Evolutionary conservation across 176 grass and related monocot species (phyloP).

Genomic region (Musa beccarii): DNA sequence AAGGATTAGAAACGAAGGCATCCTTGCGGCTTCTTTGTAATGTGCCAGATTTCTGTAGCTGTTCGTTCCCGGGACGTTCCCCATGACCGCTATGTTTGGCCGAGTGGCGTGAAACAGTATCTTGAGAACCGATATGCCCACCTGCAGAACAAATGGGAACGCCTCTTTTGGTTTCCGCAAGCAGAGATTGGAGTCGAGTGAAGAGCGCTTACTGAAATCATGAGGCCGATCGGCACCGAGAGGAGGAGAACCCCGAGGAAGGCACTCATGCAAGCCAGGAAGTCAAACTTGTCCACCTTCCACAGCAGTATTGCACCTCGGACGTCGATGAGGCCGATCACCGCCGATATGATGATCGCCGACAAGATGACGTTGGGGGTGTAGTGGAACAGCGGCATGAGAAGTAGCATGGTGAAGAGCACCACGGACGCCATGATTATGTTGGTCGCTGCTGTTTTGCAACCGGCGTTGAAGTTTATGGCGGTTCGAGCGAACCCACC

Average conservation of each 20-base stretch:
- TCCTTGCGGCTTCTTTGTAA: conserved; percentile 54
- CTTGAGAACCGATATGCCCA: conserved; percentile 78
- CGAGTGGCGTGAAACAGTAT: conserved; percentile 81
- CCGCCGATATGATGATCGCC: conserved; percentile 89
- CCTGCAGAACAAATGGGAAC: conserved; percentile 16
- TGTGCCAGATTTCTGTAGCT: conserved; percentile 79
- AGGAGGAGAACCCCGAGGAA: conserved; percentile 87
- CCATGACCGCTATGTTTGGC: conserved; percentile 54
- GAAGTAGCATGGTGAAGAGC: conserved; percentile 80
- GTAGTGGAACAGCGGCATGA: conserved; percentile 97
- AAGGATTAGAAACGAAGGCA: conserved; percentile 62
- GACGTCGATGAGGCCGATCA: conserved; percentile 80
- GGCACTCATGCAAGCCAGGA: conserved; percentile 59
- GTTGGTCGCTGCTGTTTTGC: conserved; percentile 76
- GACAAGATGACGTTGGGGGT: conserved; percentile 88
- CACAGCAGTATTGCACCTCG: conserved; percentile 53
- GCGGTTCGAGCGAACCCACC: conserved; percentile 88
- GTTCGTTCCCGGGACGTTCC: conserved; percentile 55
- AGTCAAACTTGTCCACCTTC: conserved; percentile 94
- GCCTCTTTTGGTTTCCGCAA: no score
- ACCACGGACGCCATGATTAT: conserved; percentile 83
- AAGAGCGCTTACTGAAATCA: conserved; percentile 41
- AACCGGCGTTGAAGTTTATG: conserved; percentile 86
- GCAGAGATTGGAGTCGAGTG: neutral
- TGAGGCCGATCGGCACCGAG: conserved; percentile 78